Conservation (phyloP, 495 filamentous ascomycete genomes). For the Astrothelium subdiscretum region DNA sequence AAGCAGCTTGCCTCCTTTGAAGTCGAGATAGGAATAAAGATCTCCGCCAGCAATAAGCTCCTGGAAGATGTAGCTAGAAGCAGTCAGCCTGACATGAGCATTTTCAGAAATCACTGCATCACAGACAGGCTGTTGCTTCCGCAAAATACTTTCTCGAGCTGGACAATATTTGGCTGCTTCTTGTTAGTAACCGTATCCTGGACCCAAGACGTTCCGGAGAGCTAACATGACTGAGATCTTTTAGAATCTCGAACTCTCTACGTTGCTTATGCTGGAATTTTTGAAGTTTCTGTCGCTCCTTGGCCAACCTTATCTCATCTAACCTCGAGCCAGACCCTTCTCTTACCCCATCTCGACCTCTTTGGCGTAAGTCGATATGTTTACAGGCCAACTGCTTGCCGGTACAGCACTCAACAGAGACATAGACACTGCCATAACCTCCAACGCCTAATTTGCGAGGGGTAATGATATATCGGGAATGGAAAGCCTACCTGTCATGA, state of each 20-base stretch:
- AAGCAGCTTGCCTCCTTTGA: slow-evolving; percentile 33
- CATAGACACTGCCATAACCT: slow-evolving; percentile 25
- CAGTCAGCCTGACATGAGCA: background rate
- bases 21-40: slow-evolving; percentile 48
- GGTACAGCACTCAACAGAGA: slow-evolving; percentile 20
- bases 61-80: slow-evolving; percentile 27
- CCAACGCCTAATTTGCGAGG: slow-evolving; percentile 25
- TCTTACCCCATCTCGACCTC: background rate
- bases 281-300: background rate
- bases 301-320: background rate
- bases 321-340: background rate
- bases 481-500: slow-evolving; percentile 15
- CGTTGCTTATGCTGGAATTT: slow-evolving; percentile 12
- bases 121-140: slow-evolving; percentile 24
- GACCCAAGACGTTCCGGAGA: background rate
- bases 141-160: slow-evolving; percentile 31
- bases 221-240: slow-evolving; percentile 29
- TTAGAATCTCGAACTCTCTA: slow-evolving; percentile 29
- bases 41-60: slow-evolving; percentile 48
- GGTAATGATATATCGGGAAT: slow-evolving; percentile 21
- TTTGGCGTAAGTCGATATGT: slow-evolving; percentile 20
- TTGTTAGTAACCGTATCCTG: background rate
- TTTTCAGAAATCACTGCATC: background rate
- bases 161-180: slow-evolving; percentile 36
- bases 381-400: slow-evolving; percentile 33